Percentiles rank a stretch among this genome's conserved stretches.
phyloP scores from a whole-genome alignment of 129 eudicot genomes.

The Pittosporum tobira region DNA sequence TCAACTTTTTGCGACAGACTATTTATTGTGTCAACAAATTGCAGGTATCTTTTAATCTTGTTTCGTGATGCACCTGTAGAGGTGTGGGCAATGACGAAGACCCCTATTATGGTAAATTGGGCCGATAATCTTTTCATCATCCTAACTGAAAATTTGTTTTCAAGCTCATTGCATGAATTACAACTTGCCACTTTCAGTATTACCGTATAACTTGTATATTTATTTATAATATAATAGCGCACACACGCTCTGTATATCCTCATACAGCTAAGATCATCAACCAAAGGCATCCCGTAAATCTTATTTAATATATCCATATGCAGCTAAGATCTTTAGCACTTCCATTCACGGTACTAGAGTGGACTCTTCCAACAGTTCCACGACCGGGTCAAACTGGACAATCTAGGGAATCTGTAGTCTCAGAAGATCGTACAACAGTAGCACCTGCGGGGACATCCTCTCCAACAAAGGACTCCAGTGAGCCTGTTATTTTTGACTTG shows the following conservation, averaged over 20 bases:
- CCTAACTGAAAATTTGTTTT: neutral
- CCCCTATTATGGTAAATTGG: conserved; percentile 78
- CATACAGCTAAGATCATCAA: neutral
- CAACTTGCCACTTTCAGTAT: neutral
- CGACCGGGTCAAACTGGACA: conserved; percentile 52
- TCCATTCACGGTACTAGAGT: conserved; percentile 91
- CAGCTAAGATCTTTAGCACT: conserved; percentile 99
- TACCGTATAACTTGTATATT: neutral
- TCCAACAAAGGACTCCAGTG: conserved; percentile 55
- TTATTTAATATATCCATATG: conserved; percentile 18
- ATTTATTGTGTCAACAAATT: conserved; percentile 13
- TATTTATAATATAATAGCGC: too few species aligned
- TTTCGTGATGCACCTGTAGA: conserved; percentile 98
- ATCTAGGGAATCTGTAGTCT: conserved; percentile 40
- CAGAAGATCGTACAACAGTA: conserved; percentile 38
- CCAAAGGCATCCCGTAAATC: neutral
- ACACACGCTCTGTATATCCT: neutral
- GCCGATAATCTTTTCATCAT: neutral
- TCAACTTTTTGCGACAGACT: conserved; percentile 3
- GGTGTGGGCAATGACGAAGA: conserved; percentile 99
- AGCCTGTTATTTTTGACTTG: conserved; percentile 18
- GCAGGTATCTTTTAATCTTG: conserved; percentile 78
- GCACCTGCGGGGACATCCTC: conserved; percentile 39
- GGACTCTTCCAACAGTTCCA: conserved; percentile 98
- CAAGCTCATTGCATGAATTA: neutral